These are phyloP conservation scores for Fusarium pilosicola DNA, from an alignment of 2,329 filamentous ascomycete genomes.

Conservation along the genomic window DNA sequence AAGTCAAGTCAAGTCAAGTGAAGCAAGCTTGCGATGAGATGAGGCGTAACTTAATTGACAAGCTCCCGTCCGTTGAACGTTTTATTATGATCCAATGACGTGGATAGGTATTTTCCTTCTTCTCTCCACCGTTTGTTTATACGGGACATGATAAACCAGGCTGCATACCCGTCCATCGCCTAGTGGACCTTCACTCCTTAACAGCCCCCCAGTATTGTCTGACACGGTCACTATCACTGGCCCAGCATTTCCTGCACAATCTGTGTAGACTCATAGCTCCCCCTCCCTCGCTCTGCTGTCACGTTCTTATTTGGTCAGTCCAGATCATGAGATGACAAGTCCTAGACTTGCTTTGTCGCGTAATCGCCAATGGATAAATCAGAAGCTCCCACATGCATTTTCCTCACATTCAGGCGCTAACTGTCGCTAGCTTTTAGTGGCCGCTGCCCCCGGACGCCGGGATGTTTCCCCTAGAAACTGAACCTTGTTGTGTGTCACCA, in stretches of 20 bases:
- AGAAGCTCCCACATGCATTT: conserved; percentile 20
- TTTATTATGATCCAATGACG: background rate
- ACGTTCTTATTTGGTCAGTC: conserved; percentile 21
- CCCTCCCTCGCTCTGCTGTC: conserved; percentile 28
- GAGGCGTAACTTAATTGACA: background rate
- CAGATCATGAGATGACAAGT: conserved; percentile 7
- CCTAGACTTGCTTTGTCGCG: background rate
- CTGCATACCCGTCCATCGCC: conserved; percentile 9
- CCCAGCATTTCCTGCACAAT: conserved; percentile 9
- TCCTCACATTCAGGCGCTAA: conserved; percentile 25
- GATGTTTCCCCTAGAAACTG: conserved; percentile 13
- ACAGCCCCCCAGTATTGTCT: conserved; percentile 12
- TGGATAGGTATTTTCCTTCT: background rate
- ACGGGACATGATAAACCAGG: background rate
- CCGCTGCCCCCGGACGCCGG: conserved; percentile 26
- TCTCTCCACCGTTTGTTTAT: background rate
- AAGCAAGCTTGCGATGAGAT: background rate
- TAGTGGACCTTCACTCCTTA: conserved; percentile 13
- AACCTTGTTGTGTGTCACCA: conserved; percentile 18
- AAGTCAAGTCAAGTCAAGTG: background rate
- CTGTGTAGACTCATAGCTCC: background rate
- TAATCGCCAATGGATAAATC: conserved; percentile 18
- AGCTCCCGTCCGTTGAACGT: background rate
- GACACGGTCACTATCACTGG: conserved; percentile 19
- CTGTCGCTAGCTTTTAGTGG: conserved; percentile 33